Evolutionary conservation across 768 basidiomycete species (phyloP).

Genomic region (Calocybe indica): DNA sequence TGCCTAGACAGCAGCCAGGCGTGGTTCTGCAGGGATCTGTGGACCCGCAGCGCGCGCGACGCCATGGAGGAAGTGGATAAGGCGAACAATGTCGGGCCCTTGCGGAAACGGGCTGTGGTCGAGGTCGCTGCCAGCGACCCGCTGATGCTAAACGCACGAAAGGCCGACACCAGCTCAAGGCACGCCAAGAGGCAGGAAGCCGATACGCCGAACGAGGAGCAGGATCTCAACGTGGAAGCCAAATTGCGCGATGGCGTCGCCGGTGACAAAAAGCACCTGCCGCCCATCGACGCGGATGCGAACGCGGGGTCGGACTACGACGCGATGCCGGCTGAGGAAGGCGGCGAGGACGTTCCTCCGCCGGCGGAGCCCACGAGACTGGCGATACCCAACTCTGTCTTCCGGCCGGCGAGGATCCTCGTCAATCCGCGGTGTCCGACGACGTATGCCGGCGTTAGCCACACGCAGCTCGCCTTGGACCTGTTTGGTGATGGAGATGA

Average conservation of each 20-base stretch:
- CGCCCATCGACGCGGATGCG: slow-evolving; percentile 57
- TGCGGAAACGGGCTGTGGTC: slow-evolving; percentile 23
- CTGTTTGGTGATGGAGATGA: slow-evolving; percentile 84
- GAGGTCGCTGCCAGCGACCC: slow-evolving; percentile 30
- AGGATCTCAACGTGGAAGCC: slow-evolving; percentile 17
- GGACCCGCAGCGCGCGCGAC: slow-evolving; percentile 83
- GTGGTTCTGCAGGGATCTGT: slow-evolving; percentile 97
- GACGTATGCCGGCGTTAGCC: slow-evolving; percentile 95
- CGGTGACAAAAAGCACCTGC: slow-evolving; percentile 3
- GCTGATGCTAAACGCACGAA: slow-evolving; percentile 26
- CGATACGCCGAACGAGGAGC: slow-evolving; percentile 30
- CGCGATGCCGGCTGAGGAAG: slow-evolving; percentile 70
- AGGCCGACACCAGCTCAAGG: slow-evolving; percentile 5
- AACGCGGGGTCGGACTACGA: slow-evolving; percentile 87
- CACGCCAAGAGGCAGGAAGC: slow-evolving; percentile 15
- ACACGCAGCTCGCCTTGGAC: slow-evolving; percentile 92
- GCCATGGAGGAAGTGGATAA: slow-evolving; percentile 56
- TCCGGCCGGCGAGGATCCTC: slow-evolving; percentile 84
- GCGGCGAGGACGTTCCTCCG: slow-evolving; percentile 34
- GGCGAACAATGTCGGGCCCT: slow-evolving; percentile 26
- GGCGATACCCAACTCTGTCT: slow-evolving; percentile 82
- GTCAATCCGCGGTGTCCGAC: slow-evolving; percentile 97
- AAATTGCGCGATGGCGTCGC: slow-evolving; percentile 11
- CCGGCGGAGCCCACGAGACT: slow-evolving; percentile 33
- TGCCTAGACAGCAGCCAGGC: slow-evolving; percentile 97